Evolutionary conservation across 1,284 basidiomycete species (phyloP).

Genomic region (Moesziomyces globuligerus): DNA sequence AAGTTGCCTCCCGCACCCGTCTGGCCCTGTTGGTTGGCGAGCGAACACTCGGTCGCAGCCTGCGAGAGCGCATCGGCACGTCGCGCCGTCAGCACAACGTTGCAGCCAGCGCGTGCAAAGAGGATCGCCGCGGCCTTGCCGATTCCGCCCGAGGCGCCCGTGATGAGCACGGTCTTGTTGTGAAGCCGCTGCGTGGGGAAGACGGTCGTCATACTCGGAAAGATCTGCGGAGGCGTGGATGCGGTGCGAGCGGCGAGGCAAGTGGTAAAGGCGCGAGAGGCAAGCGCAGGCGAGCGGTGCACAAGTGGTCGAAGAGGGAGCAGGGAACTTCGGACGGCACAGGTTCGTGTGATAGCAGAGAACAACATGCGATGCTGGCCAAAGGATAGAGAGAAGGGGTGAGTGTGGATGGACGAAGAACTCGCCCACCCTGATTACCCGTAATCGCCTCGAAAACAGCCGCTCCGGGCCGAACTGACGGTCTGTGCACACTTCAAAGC

Average conservation of each 20-base stretch:
- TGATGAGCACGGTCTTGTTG: conserved; percentile 86
- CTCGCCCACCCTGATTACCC: too few relatives aligned
- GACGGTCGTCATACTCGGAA: conserved; percentile 49
- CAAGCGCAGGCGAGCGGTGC: neutral
- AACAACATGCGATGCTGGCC: conserved; percentile 25
- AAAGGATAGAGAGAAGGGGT: neutral
- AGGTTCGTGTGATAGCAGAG: conserved; percentile 14
- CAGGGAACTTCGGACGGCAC: neutral
- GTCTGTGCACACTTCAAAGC: conserved; percentile 8
- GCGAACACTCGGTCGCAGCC: conserved; percentile 71
- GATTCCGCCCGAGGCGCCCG: conserved; percentile 85
- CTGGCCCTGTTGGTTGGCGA: conserved; percentile 78
- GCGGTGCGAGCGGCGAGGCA: neutral
- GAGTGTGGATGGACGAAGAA: neutral
- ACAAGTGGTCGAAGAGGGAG: neutral
- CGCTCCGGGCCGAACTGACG: neutral
- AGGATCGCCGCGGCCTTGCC: conserved; percentile 69
- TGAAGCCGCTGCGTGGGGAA: conserved; percentile 69
- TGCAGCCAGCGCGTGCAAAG: conserved; percentile 67
- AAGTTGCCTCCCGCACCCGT: conserved; percentile 70
- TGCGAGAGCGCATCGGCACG: conserved; percentile 66
- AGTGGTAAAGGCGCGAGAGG: conserved; percentile 12
- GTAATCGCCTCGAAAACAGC: neutral
- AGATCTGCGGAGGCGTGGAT: conserved; percentile 25
- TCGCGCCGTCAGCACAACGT: conserved; percentile 69